These are phyloP conservation scores for Wickerhamomyces queroliae DNA, from an alignment of 805 yeast genomes.

Conservation along the genomic window DNA sequence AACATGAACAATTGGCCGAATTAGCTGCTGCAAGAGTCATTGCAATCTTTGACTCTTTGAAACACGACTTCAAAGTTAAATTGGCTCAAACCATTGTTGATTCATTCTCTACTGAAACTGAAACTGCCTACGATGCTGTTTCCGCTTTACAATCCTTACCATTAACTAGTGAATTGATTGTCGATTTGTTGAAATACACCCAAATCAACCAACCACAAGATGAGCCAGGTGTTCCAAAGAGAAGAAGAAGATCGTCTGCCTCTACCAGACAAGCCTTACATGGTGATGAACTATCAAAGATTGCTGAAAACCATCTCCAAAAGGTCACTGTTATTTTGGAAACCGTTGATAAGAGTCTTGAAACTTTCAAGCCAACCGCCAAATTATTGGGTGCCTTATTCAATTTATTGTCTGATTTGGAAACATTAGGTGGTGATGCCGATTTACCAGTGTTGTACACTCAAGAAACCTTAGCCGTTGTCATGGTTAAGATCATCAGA, in stretches of 20 bases:
- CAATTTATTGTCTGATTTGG: conserved; percentile 64
- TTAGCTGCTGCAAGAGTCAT: conserved; percentile 46
- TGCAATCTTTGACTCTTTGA: conserved; percentile 51
- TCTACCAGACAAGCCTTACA: conserved; percentile 72
- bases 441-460: conserved; percentile 86
- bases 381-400: conserved; percentile 47
- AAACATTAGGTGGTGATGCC: conserved; percentile 85
- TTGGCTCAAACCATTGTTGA: conserved; percentile 59
- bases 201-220: conserved; percentile 43
- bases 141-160: conserved; percentile 48
- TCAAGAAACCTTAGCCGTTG: conserved; percentile 84
- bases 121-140: conserved; percentile 44
- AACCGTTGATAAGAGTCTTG: conserved; percentile 50
- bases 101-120: conserved; percentile 36
- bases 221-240: conserved; percentile 48
- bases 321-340: conserved; percentile 78
- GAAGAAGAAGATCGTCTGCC: conserved; percentile 80
- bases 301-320: conserved; percentile 75
- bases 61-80: conserved; percentile 48
- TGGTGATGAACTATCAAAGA: conserved; percentile 56
- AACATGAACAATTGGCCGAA: conserved; percentile 36
- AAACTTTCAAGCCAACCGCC: conserved; percentile 29
- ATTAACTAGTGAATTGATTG: conserved; percentile 51
- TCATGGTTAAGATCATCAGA: conserved; percentile 68
- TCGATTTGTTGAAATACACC: conserved; percentile 51